Percentiles rank a stretch among this genome's conserved stretches.
Evolutionary conservation across 1,284 basidiomycete genomes (phyloP).

Genomic region (Trametes sp.): DNA sequence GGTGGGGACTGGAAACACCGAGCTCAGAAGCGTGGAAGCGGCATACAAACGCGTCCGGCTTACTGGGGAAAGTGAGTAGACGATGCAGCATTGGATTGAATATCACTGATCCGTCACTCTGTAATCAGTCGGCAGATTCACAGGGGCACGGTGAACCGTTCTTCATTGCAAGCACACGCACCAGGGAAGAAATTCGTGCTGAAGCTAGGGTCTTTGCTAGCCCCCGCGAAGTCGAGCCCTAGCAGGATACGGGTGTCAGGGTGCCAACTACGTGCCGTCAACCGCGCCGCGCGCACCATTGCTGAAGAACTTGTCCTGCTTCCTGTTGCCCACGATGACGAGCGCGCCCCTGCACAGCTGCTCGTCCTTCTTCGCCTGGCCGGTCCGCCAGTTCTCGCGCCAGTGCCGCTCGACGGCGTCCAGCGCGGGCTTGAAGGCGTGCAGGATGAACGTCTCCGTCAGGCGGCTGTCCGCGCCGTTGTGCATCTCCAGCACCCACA

Average conservation of each 20-base stretch:
- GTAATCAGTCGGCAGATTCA: neutral
- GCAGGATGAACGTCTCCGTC: conserved; percentile 63
- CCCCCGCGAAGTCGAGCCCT: conserved; percentile 79
- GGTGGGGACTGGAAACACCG: conserved; percentile 65
- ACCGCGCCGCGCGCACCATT: conserved; percentile 62
- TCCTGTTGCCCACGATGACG: conserved; percentile 76
- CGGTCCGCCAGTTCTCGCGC: conserved; percentile 62
- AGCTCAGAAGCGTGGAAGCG: conserved; percentile 13
- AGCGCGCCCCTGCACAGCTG: conserved; percentile 65
- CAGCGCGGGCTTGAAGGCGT: conserved; percentile 76
- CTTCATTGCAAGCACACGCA: conserved; percentile 50
- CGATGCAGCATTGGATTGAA: conserved; percentile 45
- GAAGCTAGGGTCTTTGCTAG: conserved; percentile 72
- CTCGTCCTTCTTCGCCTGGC: conserved; percentile 48
- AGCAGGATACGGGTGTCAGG: conserved; percentile 23
- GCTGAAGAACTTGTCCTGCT: conserved; percentile 89
- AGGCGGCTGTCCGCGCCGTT: conserved; percentile 81
- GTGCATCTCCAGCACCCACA: conserved; percentile 83
- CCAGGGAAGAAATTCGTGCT: conserved; percentile 59
- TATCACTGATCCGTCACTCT: conserved; percentile 33
- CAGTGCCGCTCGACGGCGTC: conserved; percentile 84
- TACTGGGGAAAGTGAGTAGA: conserved; percentile 75
- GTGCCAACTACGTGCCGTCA: conserved; percentile 24
- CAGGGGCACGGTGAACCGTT: too few relatives aligned
- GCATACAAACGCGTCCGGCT: conserved; percentile 32